Evolutionary conservation across 2,329 filamentous ascomycete genomes (phyloP).

Genomic region (Fusarium miscanthi): DNA sequence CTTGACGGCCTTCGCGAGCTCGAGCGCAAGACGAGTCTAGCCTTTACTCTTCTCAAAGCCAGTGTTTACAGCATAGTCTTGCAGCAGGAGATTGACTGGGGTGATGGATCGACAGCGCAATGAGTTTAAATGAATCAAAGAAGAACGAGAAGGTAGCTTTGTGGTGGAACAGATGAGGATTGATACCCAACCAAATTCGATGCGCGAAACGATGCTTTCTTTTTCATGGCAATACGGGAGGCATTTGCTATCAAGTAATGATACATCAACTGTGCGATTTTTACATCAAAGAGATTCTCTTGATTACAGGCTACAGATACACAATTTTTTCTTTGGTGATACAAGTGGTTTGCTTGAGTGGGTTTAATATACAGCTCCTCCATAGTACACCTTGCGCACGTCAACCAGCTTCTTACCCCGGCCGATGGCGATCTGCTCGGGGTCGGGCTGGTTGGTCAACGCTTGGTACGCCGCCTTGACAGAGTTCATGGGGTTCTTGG

Average conservation of each 20-base stretch:
- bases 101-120: slow-evolving; percentile 58
- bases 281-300: slow-evolving; percentile 16
- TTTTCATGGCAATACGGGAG: slow-evolving; percentile 12
- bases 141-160: neutral
- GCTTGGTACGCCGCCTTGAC: slow-evolving; percentile 92
- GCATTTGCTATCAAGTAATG: slow-evolving; percentile 29
- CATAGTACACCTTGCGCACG: slow-evolving; percentile 97
- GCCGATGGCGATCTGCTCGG: slow-evolving; percentile 89
- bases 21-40: slow-evolving; percentile 92
- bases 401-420: slow-evolving; percentile 96
- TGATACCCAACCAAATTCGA: slow-evolving; percentile 34
- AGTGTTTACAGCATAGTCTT: slow-evolving; percentile 99
- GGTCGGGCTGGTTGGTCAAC: slow-evolving; percentile 83
- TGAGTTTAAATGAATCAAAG: slow-evolving; percentile 17
- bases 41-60: slow-evolving; percentile 95
- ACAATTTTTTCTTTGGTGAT: slow-evolving; percentile 36
- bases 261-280: slow-evolving; percentile 17
- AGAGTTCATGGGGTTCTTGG: slow-evolving; percentile 97
- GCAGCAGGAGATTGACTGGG: slow-evolving; percentile 93
- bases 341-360: slow-evolving; percentile 29
- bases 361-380: slow-evolving; percentile 73
- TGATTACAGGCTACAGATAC: slow-evolving; percentile 44
- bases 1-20: slow-evolving; percentile 87
- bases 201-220: slow-evolving; percentile 24
- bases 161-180: slow-evolving; percentile 10